Evolutionary conservation across 345 rosid species (phyloP), one percentile per base, ranked within the genome.

Genomic region (Gossypium stocksii): DNA sequence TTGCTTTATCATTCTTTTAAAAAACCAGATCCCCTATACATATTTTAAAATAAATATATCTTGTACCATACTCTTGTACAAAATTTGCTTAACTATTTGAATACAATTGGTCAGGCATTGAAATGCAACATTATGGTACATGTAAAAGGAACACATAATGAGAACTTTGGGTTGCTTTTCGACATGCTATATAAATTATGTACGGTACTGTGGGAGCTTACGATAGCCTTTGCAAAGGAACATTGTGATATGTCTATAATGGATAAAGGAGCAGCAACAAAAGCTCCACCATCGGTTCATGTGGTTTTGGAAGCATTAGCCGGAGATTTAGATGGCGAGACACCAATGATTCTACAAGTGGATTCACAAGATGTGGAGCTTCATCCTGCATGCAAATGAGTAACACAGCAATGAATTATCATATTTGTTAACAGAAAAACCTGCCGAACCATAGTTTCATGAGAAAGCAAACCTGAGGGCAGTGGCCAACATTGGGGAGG

Each of bases 341-440:
- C 45, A 94, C 97, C n/a, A 94, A 94, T 22, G 97, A 85, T 82
- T 89, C 90, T 0, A 94, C 87, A 17, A 92, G 87, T 6, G 97
- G 97, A 82, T 92, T 94, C 77, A 94, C 98, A 38, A 92, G 81
- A 63, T 89, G 90, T 12, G 98, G 97, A 70, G 92, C 92, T 83
- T 89, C 97, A 48, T 94, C 97, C 98, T 94, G 72, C 81, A 82
- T 72, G 75, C 27, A 81, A 48, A 69, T 22, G 74, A 48, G 54
- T 3, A 68, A 60, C 6, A 66, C 53, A 25, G 43, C 60, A 58
- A 44, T 1, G 23, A 41, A 59, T n/a, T n/a, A n/a, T n/a, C n/a
- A n/a, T n/a, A n/a, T n/a, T n/a, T n/a, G 10, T 66, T 22, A 7
- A 15, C 7, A 38, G 23, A n/a, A 11, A 49, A 49, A 48, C 22